These are phyloP conservation scores for Penicillium soppii DNA, from an alignment of 495 filamentous ascomycete species.

Conservation along the genomic window DNA sequence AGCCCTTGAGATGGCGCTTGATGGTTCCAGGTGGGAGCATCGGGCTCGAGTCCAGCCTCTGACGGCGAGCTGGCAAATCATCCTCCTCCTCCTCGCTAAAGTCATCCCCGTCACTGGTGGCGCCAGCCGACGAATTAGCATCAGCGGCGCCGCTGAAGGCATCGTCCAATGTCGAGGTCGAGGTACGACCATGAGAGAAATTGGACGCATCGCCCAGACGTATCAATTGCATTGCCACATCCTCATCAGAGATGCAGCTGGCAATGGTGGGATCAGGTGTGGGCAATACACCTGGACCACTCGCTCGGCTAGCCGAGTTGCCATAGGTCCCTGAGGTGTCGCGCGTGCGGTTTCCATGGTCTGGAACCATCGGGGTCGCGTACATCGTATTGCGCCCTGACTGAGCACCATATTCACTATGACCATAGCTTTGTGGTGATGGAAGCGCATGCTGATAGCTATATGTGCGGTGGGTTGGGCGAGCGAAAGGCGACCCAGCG, in stretches of 20 bases:
- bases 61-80: constrained; percentile 61
- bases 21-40: constrained; percentile 49
- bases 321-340: constrained; percentile 39
- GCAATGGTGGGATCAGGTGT: constrained; percentile 93
- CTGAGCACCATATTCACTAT: constrained; percentile 48
- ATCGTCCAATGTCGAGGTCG: constrained; percentile 91
- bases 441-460: constrained; percentile 68
- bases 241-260: constrained; percentile 95
- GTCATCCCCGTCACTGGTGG: constrained; percentile 76
- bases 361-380: constrained; percentile 54
- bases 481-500: constrained; percentile 65
- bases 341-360: constrained; percentile 65
- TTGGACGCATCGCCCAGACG: constrained; percentile 89
- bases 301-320: constrained; percentile 39
- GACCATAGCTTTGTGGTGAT: constrained; percentile 73
- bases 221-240: constrained; percentile 95
- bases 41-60: constrained; percentile 59
- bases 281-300: constrained; percentile 65
- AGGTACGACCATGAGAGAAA: constrained; percentile 84
- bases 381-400: constrained; percentile 43
- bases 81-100: constrained; percentile 68
- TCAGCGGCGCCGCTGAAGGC: constrained; percentile 86
- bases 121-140: constrained; percentile 77
- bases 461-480: constrained; percentile 70
- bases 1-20: constrained; percentile 55